A percentile compares a stretch with the other conserved stretches of the same genome.
These are phyloP conservation scores for Pyronema domesticum DNA, from an alignment of 495 filamentous ascomycete genomes.

Conservation along the genomic window DNA sequence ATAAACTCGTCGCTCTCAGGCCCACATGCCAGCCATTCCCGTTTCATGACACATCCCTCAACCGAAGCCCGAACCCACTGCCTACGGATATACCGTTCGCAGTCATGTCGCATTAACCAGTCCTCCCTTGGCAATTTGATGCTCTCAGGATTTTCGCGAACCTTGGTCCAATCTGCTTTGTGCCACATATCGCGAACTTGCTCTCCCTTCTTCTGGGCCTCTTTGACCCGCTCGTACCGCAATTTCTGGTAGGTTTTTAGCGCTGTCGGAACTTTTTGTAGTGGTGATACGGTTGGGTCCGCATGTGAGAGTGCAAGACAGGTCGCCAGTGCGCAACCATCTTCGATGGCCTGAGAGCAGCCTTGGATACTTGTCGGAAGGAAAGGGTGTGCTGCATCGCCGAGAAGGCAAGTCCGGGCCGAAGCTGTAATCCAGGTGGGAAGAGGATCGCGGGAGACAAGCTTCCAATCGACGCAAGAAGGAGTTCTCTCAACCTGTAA, in stretches of 20 bases:
- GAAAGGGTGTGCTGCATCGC: slow-evolving; percentile 58
- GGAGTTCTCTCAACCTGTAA: slow-evolving; percentile 36
- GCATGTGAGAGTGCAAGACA: slow-evolving; percentile 33
- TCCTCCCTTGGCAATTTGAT: slow-evolving; percentile 37
- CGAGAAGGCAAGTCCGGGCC: slow-evolving; percentile 43
- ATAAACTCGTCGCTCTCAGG: slow-evolving; percentile 20
- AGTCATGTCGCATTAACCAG: slow-evolving; percentile 45
- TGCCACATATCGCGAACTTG: slow-evolving; percentile 44
- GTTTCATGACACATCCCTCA: slow-evolving; percentile 14
- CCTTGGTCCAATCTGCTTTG: slow-evolving; percentile 39
- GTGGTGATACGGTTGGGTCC: slow-evolving; percentile 7
- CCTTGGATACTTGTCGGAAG: slow-evolving; percentile 56
- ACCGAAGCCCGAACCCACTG: slow-evolving; percentile 14
- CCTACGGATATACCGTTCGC: slow-evolving; percentile 31
- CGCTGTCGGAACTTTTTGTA: slow-evolving; percentile 29
- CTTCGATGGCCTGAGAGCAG: slow-evolving; percentile 55
- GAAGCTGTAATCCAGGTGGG: slow-evolving; percentile 45
- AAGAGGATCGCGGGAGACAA: slow-evolving; percentile 51
- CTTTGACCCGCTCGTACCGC: slow-evolving; percentile 36
- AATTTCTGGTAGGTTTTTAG: slow-evolving; percentile 33
- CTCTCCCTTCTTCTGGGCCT: slow-evolving; percentile 41
- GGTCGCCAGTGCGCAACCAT: slow-evolving; percentile 47
- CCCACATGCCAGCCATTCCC: slow-evolving; percentile 16
- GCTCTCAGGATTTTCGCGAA: slow-evolving; percentile 39
- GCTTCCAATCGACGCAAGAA: slow-evolving; percentile 48